phyloP scores from a whole-genome alignment of 257 asterid species.

The Gynochthodes officinalis region DNA sequence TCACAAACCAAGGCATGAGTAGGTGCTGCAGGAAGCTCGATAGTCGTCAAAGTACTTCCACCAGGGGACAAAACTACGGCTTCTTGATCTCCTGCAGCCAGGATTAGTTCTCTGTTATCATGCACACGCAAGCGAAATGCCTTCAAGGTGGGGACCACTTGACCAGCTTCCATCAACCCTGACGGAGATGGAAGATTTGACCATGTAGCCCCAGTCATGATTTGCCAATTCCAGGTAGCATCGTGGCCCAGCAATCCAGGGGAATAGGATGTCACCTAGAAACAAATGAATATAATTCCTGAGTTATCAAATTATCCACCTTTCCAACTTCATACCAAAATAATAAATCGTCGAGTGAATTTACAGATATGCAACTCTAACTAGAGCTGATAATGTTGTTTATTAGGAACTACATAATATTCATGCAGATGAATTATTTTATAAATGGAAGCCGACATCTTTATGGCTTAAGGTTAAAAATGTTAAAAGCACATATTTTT shows the following conservation, averaged over 20 bases:
- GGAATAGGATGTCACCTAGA: slow-evolving; percentile 89
- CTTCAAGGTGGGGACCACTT: slow-evolving; percentile 75
- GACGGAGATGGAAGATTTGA: slow-evolving; percentile 88
- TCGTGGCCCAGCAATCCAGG: slow-evolving; percentile 90
- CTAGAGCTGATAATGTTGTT: background rate
- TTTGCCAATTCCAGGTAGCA: slow-evolving; percentile 93
- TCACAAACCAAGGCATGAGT: slow-evolving; percentile 71
- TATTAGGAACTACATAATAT: background rate
- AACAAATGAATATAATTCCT: slow-evolving; percentile 12
- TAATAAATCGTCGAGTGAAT: background rate
- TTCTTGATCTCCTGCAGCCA: slow-evolving; percentile 96
- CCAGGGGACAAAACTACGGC: slow-evolving; percentile 81
- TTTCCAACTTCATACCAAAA: slow-evolving; percentile 11
- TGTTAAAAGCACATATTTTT: background rate
- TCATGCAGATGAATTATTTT: background rate
- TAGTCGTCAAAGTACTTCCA: slow-evolving; percentile 55
- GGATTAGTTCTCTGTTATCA: slow-evolving; percentile 71
- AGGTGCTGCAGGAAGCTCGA: slow-evolving; percentile 89
- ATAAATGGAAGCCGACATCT: slow-evolving; percentile 1
- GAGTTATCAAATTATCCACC: background rate
- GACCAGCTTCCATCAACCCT: slow-evolving; percentile 65
- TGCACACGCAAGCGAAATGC: slow-evolving; percentile 68
- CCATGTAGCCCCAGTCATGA: slow-evolving; percentile 87
- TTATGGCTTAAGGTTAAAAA: background rate
- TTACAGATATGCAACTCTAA: background rate